A percentile compares a stretch with the other conserved stretches of the same genome.
phyloP scores from a whole-genome alignment of 139 green algal species.

The Coccomyxa sp. region DNA sequence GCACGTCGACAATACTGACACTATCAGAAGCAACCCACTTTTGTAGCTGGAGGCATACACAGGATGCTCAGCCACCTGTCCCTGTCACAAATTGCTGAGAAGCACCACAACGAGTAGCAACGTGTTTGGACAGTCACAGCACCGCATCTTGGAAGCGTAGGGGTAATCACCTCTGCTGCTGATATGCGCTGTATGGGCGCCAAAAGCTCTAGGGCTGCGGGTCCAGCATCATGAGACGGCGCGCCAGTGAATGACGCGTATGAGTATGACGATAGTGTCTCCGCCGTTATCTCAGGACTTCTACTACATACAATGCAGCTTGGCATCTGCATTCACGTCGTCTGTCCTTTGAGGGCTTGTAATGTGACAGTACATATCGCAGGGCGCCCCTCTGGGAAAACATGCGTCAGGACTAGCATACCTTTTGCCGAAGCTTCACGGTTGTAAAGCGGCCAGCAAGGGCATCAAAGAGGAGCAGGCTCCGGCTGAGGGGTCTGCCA shows the following conservation, averaged over 20 bases:
- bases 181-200: constrained; percentile 33
- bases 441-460: constrained; percentile 57
- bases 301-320: constrained; percentile 67
- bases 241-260: constrained; percentile 80
- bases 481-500: constrained; percentile 50
- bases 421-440: constrained; percentile 66
- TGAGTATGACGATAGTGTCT: constrained; percentile 55
- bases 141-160: neutral
- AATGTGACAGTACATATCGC: neutral
- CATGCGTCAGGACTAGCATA: neutral
- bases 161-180: constrained; percentile 5
- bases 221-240: constrained; percentile 39
- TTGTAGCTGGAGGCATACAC: neutral
- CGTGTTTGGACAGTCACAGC: no score
- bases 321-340: constrained; percentile 8
- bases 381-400: neutral
- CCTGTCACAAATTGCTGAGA: no score
- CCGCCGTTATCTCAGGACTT: constrained; percentile 38
- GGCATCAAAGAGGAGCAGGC: constrained; percentile 73
- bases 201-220: constrained; percentile 42
- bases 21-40: neutral
- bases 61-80: no score
- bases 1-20: constrained; percentile 67
- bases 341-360: neutral
- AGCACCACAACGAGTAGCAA: no score